Percentiles rank a stretch among this genome's conserved stretches.
These are phyloP conservation scores for Wickerhamiella lipophila DNA, from an alignment of 805 yeast species.

Conservation along the genomic window DNA sequence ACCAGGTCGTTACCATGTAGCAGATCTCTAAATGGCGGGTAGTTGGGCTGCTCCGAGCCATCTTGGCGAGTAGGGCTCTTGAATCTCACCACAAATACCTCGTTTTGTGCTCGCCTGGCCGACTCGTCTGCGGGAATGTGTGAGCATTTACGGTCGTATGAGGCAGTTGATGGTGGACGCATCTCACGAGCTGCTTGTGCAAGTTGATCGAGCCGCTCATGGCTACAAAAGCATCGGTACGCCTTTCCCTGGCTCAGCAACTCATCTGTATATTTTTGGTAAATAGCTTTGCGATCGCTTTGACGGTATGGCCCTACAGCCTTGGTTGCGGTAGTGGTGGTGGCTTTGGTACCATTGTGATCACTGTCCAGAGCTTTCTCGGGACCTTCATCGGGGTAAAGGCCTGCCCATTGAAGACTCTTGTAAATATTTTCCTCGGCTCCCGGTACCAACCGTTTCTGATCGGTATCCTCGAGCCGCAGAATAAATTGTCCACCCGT, in stretches of 20 bases:
- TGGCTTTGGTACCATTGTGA: too few species aligned
- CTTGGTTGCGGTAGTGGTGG: not conserved
- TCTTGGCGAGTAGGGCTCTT: slow-evolving; percentile 45
- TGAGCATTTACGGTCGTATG: slow-evolving; percentile 77
- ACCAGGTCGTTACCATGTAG: slow-evolving; percentile 59
- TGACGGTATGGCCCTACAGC: slow-evolving; percentile 64
- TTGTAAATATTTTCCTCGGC: slow-evolving; percentile 75
- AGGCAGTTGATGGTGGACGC: slow-evolving; percentile 80
- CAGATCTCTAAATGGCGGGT: slow-evolving; percentile 57
- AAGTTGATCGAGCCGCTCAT: slow-evolving; percentile 55
- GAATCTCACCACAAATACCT: slow-evolving; percentile 51
- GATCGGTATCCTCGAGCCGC: slow-evolving; percentile 90
- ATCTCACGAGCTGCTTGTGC: slow-evolving; percentile 61
- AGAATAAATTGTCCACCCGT: slow-evolving; percentile 73
- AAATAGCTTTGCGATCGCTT: slow-evolving; percentile 61
- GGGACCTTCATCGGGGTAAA: slow-evolving; percentile 77
- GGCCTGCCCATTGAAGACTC: slow-evolving; percentile 63
- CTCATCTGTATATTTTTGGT: slow-evolving; percentile 43
- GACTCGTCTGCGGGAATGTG: slow-evolving; percentile 35
- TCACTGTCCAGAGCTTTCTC: slow-evolving; percentile 17
- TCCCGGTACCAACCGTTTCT: slow-evolving; percentile 56
- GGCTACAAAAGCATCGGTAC: slow-evolving; percentile 76
- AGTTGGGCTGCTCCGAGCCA: slow-evolving; percentile 24
- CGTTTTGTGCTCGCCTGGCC: slow-evolving; percentile 25
- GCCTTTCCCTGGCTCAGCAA: slow-evolving; percentile 58